These are phyloP conservation scores for Scorias spongiosa DNA, from an alignment of 2,329 filamentous ascomycete species.

Conservation along the genomic window DNA sequence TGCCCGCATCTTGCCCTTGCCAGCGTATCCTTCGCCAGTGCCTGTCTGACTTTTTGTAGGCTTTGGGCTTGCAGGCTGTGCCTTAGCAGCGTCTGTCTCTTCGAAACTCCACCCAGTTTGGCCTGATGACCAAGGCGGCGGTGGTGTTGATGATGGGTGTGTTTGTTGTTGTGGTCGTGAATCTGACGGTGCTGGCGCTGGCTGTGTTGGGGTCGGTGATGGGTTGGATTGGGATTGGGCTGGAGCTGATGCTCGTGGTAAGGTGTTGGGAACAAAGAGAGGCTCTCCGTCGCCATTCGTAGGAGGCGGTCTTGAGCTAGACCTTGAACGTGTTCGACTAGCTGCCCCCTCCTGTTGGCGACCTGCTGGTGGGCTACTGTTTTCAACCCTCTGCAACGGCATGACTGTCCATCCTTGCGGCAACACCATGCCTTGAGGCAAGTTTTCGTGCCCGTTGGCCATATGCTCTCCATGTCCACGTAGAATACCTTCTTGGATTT, in stretches of 20 bases:
- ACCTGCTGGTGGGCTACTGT: not conserved
- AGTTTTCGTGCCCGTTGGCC: conserved; percentile 26
- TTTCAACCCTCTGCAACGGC: conserved; percentile 26
- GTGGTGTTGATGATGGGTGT: not conserved
- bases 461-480: conserved; percentile 19
- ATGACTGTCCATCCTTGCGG: conserved; percentile 38
- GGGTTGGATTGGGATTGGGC: not conserved
- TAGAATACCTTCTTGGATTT: not conserved
- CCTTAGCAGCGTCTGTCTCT: not conserved
- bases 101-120: not conserved
- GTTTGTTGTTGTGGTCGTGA: not conserved
- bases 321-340: not conserved
- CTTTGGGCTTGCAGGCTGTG: conserved; percentile 1
- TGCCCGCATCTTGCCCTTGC: conserved; percentile 22
- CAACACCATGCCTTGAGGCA: conserved; percentile 36
- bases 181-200: not conserved
- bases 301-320: conserved; percentile 3
- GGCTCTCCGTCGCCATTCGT: conserved; percentile 16
- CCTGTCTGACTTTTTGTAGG: not conserved
- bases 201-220: not conserved
- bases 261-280: conserved; percentile 11
- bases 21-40: conserved; percentile 5
- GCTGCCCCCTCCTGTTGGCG: not conserved
- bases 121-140: not conserved
- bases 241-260: not conserved